phyloP scores from a whole-genome alignment of 495 filamentous ascomycete species.

The Astrothelium subdiscretum region DNA sequence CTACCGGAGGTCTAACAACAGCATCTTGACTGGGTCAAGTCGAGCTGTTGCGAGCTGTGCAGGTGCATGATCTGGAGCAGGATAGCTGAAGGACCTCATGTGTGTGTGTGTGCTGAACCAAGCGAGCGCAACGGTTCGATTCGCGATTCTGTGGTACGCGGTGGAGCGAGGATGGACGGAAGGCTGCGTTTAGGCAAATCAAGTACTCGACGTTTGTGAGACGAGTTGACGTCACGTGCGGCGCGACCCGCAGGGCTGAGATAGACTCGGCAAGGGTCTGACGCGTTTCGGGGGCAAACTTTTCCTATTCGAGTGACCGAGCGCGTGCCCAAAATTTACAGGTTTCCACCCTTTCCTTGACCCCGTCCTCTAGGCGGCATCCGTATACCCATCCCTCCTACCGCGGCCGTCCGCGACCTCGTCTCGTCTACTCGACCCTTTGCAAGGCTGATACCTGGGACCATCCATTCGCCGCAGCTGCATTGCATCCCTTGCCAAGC shows the following conservation, averaged over 20 bases:
- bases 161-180: neutral
- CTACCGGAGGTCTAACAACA: neutral
- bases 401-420: conserved; percentile 8
- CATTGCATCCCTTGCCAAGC: conserved; percentile 93
- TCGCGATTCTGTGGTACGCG: neutral
- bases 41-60: neutral
- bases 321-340: neutral
- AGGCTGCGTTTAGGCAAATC: neutral
- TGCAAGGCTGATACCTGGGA: conserved; percentile 79
- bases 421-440: conserved; percentile 72
- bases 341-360: neutral
- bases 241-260: neutral
- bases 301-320: neutral
- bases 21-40: neutral
- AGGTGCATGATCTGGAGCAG: neutral
- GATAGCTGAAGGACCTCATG: neutral
- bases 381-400: conserved; percentile 14
- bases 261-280: neutral
- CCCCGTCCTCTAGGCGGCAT: conserved; percentile 15
- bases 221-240: neutral
- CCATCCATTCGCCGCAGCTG: conserved; percentile 80
- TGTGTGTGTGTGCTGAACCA: neutral
- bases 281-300: neutral
- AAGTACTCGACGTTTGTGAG: neutral
- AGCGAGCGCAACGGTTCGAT: neutral